Conservation (phyloP, 2,329 filamentous ascomycete species). For the Trichoderma sp. region DNA sequence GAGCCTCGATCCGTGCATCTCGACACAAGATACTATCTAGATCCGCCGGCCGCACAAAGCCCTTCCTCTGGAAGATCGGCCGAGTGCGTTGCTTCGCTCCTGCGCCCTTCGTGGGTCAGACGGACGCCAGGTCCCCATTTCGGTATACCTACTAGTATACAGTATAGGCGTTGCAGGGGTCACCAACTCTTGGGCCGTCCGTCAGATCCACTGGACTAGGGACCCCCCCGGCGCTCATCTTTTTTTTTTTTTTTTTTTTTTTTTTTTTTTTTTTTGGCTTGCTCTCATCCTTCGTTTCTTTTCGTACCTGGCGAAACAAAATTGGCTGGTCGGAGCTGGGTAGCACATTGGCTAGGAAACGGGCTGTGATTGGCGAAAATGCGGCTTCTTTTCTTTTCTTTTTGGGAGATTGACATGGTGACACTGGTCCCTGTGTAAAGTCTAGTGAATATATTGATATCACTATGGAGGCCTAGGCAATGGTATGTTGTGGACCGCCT, state of each 20-base stretch:
- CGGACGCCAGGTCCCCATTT: background rate
- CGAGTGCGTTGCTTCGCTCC: background rate
- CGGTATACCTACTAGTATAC: too few relatives aligned
- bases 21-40: background rate
- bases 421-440: background rate
- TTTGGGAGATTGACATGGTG: background rate
- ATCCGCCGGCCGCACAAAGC: background rate
- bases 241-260: background rate
- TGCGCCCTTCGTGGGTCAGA: background rate
- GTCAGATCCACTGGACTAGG: conserved; percentile 4
- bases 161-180: conserved; percentile 8
- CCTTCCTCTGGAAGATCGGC: background rate
- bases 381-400: background rate
- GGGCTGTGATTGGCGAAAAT: background rate
- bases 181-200: conserved; percentile 16
- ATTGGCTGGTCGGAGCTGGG: background rate
- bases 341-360: background rate
- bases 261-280: too few relatives aligned
- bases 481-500: background rate
- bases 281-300: background rate
- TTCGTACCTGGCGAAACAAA: background rate
- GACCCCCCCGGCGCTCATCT: background rate
- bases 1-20: background rate
- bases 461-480: too few relatives aligned
- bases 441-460: background rate